Conservation (phyloP, 495 filamentous ascomycete species). For the Penicillium riverlandense region DNA sequence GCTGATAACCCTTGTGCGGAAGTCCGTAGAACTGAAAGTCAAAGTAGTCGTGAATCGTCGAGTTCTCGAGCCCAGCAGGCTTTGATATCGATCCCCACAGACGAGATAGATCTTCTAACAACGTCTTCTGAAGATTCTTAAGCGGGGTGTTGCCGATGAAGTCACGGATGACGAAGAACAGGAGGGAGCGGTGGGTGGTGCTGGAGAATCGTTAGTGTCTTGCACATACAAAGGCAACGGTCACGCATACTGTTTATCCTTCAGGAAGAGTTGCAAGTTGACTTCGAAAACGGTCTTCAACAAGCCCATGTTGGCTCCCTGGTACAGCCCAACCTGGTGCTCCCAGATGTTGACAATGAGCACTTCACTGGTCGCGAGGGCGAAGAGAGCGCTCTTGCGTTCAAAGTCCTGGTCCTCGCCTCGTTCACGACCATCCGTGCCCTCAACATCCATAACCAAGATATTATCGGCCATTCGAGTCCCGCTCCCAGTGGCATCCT, state of each 20-base stretch:
- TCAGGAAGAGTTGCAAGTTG: conserved; percentile 91
- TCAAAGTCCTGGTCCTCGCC: conserved; percentile 99
- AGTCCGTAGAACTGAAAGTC: conserved; percentile 95
- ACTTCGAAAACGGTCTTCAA: conserved; percentile 99
- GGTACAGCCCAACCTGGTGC: conserved; percentile 95
- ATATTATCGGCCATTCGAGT: conserved; percentile 89
- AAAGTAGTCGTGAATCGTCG: conserved; percentile 91
- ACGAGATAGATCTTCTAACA: conserved; percentile 80
- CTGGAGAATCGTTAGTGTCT: conserved; percentile 34
- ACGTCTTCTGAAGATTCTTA: conserved; percentile 76
- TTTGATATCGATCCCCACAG: conserved; percentile 93
- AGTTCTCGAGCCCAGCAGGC: conserved; percentile 78
- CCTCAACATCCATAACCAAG: conserved; percentile 98
- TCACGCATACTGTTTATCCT: conserved; percentile 72
- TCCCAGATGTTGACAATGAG: conserved; percentile 99
- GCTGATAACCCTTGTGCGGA: conserved; percentile 93
- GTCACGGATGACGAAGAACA: conserved; percentile 98
- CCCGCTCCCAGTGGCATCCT: conserved; percentile 19
- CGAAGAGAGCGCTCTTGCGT: conserved; percentile 94
- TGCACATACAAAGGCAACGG: conserved; percentile 8
- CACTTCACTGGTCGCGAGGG: conserved; percentile 94
- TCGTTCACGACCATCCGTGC: conserved; percentile 91
- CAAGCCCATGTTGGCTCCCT: conserved; percentile 97
- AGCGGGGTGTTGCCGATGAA: conserved; percentile 88
- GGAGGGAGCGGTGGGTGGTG: conserved; percentile 80